phyloP scores from a whole-genome alignment of 495 filamentous ascomycete species.

The Daldinia concentrica region DNA sequence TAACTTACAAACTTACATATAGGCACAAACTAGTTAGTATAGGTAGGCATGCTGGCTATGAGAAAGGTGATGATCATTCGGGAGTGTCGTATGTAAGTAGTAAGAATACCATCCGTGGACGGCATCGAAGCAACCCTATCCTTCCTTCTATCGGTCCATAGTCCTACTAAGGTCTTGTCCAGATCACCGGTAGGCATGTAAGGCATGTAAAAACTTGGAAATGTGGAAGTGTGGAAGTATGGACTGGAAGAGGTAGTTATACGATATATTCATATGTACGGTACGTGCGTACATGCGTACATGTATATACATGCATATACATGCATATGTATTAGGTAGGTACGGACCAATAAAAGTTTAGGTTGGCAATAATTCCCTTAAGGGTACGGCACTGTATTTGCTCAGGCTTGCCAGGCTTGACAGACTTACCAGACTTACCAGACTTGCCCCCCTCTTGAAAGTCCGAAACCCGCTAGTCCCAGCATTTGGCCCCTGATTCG shows the following conservation, averaged over 20 bases:
- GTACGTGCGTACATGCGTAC: neutral
- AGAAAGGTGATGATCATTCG: neutral
- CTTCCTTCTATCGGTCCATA: constrained; percentile 2
- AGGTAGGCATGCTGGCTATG: neutral
- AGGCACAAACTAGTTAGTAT: neutral
- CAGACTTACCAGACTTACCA: too few relatives aligned
- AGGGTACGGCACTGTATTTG: constrained; percentile 14
- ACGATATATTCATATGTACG: neutral
- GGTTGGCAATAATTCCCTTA: constrained; percentile 21
- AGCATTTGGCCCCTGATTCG: constrained; percentile 36
- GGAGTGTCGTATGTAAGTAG: constrained; percentile 10
- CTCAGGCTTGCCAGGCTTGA: constrained; percentile 11
- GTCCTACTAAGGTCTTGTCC: constrained; percentile 24
- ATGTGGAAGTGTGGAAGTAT: neutral
- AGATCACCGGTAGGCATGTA: neutral
- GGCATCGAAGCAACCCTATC: constrained; percentile 14
- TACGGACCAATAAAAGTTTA: constrained; percentile 29
- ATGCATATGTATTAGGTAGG: neutral
- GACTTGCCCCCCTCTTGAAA: constrained; percentile 33
- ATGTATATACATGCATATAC: neutral
- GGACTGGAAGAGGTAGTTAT: too few relatives aligned
- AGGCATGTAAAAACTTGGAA: neutral
- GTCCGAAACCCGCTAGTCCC: constrained; percentile 46
- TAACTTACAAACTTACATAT: neutral
- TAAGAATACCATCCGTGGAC: constrained; percentile 1